These are phyloP conservation scores for Exophiala phaeomuriformis DNA, from an alignment of 2,329 filamentous ascomycete species.

Conservation along the genomic window DNA sequence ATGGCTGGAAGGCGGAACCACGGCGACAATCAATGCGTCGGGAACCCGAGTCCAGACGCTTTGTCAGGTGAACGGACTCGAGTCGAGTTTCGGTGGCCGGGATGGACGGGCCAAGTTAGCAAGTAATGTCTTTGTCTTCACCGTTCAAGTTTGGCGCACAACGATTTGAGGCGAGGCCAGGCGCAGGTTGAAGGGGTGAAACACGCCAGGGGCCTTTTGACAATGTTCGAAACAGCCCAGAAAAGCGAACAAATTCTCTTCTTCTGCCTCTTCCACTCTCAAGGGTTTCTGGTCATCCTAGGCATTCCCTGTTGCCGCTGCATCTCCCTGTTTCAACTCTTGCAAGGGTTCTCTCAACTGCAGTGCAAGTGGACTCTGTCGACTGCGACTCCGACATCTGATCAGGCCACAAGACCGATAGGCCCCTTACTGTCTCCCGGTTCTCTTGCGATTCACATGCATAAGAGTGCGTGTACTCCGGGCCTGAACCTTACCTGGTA, in stretches of 20 bases:
- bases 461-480: not conserved
- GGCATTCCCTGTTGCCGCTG: not conserved
- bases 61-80: not conserved
- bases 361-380: no score
- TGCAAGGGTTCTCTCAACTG: slow-evolving; percentile 14
- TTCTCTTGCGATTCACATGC: not conserved
- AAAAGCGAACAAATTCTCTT: not conserved
- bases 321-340: slow-evolving; percentile 18
- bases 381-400: not conserved
- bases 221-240: slow-evolving; percentile 3
- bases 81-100: not conserved
- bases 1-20: slow-evolving; percentile 1
- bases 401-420: slow-evolving; percentile 1
- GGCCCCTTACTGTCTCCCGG: not conserved
- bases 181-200: slow-evolving; percentile 12
- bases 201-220: slow-evolving; percentile 14
- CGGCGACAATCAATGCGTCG: not conserved
- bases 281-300: not conserved
- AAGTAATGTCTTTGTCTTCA: no score
- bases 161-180: slow-evolving; percentile 15
- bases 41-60: slow-evolving; percentile 12
- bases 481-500: not conserved
- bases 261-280: not conserved
- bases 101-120: not conserved
- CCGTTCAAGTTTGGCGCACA: not conserved